Conservation (phyloP, 192 early-diverging fungal genomes). For the Coemansia sp. region DNA sequence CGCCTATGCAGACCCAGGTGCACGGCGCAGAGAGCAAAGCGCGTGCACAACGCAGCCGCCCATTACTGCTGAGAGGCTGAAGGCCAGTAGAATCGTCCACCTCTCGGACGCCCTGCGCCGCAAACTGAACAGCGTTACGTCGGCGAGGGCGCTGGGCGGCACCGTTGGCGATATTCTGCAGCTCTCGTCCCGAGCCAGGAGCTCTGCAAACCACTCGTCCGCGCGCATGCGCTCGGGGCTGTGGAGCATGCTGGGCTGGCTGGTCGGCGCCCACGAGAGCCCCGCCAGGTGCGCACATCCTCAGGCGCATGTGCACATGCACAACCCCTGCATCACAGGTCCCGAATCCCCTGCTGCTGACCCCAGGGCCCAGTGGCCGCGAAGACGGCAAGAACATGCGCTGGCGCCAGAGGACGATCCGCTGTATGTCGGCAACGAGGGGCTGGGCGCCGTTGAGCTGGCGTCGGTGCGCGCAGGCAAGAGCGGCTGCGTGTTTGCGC, state of each 20-base stretch:
- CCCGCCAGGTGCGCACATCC: background rate
- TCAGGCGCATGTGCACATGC: background rate
- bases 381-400: constrained; percentile 21
- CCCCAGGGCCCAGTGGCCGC: background rate
- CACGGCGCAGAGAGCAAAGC: constrained; percentile 4
- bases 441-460: constrained; percentile 45
- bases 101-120: constrained; percentile 46
- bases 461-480: constrained; percentile 23
- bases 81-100: constrained; percentile 31
- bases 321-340: background rate
- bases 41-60: constrained; percentile 19
- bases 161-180: constrained; percentile 38
- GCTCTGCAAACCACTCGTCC: background rate
- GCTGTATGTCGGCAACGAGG: constrained; percentile 51
- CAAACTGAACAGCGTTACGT: constrained; percentile 37
- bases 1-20: constrained; percentile 2
- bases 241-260: constrained; percentile 54
- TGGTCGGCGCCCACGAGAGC: constrained; percentile 30
- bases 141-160: constrained; percentile 8
- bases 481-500: constrained; percentile 37
- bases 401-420: constrained; percentile 36
- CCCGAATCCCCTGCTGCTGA: background rate
- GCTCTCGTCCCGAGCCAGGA: constrained; percentile 12
- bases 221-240: constrained; percentile 34
- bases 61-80: constrained; percentile 20